Evolutionary conservation across 2,329 filamentous ascomycete species (phyloP).

Genomic region (Colletotrichum tropicale): DNA sequence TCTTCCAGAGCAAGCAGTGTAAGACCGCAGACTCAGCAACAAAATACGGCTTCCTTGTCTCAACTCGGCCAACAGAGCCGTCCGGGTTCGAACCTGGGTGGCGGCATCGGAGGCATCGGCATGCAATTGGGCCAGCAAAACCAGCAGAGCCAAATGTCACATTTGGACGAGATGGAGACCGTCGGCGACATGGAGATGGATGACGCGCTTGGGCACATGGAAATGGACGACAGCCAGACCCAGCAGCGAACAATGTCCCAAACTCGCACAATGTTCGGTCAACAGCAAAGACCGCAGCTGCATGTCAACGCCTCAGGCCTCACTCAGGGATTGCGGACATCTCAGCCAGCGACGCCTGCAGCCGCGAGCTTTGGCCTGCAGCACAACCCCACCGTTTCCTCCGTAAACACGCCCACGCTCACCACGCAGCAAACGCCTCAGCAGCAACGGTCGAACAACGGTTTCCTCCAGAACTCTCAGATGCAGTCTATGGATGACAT

Average conservation of each 20-base stretch:
- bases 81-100: slow-evolving; percentile 9
- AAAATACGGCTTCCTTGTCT: slow-evolving; percentile 14
- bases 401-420: slow-evolving; percentile 92
- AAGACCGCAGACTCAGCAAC: slow-evolving; percentile 18
- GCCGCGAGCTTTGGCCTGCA: slow-evolving; percentile 79
- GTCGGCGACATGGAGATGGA: slow-evolving; percentile 98
- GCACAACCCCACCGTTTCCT: slow-evolving; percentile 95
- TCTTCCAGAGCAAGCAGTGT: slow-evolving; percentile 16
- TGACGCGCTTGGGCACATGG: slow-evolving; percentile 72
- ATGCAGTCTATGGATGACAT: slow-evolving; percentile 72
- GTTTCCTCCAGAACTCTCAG: slow-evolving; percentile 55
- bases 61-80: slow-evolving; percentile 16
- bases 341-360: slow-evolving; percentile 85
- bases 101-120: slow-evolving; percentile 17
- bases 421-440: slow-evolving; percentile 74
- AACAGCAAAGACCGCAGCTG: slow-evolving; percentile 71
- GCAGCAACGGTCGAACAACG: slow-evolving; percentile 37
- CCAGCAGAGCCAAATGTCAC: slow-evolving; percentile 45
- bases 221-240: slow-evolving; percentile 62
- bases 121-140: slow-evolving; percentile 35
- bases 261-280: slow-evolving; percentile 71
- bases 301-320: slow-evolving; percentile 81
- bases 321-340: slow-evolving; percentile 80
- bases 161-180: slow-evolving; percentile 76
- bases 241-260: slow-evolving; percentile 66